These are phyloP conservation scores for Saccharomycopsis capsularis DNA, from an alignment of 805 yeast species.

Conservation along the genomic window DNA sequence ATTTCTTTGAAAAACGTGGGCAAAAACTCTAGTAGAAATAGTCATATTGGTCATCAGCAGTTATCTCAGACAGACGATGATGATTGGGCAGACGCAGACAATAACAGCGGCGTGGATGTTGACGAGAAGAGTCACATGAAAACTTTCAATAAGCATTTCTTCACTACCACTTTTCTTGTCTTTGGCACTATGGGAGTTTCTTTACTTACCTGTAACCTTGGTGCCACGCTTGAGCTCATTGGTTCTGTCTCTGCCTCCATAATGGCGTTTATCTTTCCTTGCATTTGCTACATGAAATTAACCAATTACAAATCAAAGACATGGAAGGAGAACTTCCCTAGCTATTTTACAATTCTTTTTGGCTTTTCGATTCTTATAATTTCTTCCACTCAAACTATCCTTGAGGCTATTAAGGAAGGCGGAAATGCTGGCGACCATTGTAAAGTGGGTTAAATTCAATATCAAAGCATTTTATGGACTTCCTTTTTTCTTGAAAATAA, in stretches of 20 bases:
- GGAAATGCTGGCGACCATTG: constrained; percentile 1
- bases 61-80: constrained; percentile 11
- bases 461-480: too few species aligned
- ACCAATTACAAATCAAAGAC: constrained; percentile 40
- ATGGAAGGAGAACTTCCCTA: constrained; percentile 43
- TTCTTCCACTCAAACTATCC: constrained; percentile 66
- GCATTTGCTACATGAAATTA: constrained; percentile 68
- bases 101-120: constrained; percentile 24
- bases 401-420: constrained; percentile 1
- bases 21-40: constrained; percentile 13
- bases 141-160: constrained; percentile 41
- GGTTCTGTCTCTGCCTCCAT: constrained; percentile 92
- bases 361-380: constrained; percentile 74
- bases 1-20: constrained; percentile 30
- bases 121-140: constrained; percentile 8
- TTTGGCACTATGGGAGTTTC: constrained; percentile 69
- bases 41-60: constrained; percentile 4
- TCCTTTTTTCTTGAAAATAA: too few species aligned
- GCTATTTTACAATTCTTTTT: constrained; percentile 55
- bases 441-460: constrained; percentile 7
- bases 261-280: constrained; percentile 90
- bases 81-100: constrained; percentile 21
- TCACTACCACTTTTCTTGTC: constrained; percentile 60
- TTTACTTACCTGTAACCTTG: constrained; percentile 76
- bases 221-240: constrained; percentile 80